A percentile compares a stretch with the other conserved stretches of the same genome.
phyloP scores from a whole-genome alignment of 1,284 basidiomycete species.

The Termitomyces sp. region DNA sequence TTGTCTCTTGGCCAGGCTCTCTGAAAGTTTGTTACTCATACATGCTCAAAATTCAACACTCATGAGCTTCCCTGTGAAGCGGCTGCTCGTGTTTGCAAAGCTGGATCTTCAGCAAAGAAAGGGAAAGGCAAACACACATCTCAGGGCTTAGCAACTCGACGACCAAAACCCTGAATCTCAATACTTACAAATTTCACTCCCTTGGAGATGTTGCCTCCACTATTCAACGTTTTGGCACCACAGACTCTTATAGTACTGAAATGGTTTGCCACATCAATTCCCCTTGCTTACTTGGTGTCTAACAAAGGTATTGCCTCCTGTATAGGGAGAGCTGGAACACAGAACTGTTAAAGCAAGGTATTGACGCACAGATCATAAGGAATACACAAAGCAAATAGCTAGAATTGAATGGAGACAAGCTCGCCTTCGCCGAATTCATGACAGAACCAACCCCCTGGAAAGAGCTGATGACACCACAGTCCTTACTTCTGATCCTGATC shows the following conservation, averaged over 20 bases:
- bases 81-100: not conserved
- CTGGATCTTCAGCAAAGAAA: too few species aligned
- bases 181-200: not conserved
- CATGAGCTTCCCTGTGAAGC: conserved; percentile 6
- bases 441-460: too few species aligned
- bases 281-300: too few species aligned
- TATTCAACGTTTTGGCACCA: not conserved
- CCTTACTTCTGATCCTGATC: not conserved
- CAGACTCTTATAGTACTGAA: not conserved
- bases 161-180: not conserved
- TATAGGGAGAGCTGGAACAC: too few species aligned
- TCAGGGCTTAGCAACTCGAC: too few species aligned
- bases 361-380: too few species aligned
- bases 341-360: too few species aligned
- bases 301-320: too few species aligned
- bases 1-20: not conserved
- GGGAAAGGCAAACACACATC: too few species aligned
- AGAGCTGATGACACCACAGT: not conserved
- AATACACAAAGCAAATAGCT: not conserved
- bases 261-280: too few species aligned
- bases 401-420: not conserved
- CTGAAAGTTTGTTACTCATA: not conserved
- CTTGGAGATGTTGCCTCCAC: not conserved
- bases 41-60: conserved; percentile 3
- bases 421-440: too few species aligned